Base-by-base conservation (phyloP, 164 flowering plant genomes). In the Liquidambar formosana region DNA sequence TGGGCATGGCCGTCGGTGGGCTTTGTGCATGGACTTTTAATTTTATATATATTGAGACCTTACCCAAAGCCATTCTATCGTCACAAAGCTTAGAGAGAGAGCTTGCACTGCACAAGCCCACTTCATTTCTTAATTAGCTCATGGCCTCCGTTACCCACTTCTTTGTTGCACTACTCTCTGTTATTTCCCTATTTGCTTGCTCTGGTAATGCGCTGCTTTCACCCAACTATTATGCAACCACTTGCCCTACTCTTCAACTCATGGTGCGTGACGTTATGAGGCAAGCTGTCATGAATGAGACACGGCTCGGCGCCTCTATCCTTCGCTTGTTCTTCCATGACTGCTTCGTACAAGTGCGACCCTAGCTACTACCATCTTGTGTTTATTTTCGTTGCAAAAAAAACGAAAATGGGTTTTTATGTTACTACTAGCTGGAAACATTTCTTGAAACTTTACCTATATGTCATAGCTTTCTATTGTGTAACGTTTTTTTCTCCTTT, bases 311-410 rank as follows among this genome's bases (percentile, higher is more conserved):
- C 13, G 84, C 84, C 33, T 76, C 78, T 1, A 65, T 81, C 16
- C 79, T 79, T 33, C 82, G 84, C 72, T 43, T 78, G 58, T 72
- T 70, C 79, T 81, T 81, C 71, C 84, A 81, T 23, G 84, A 81
- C 57, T 81, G 84, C 76, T 78, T 81, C 11, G 84, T 81, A 1
- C 64, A 78, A 21, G 84, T 81, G 18, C 1, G 62, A 63, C 41
- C 41, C 6, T 33, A 33, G 1, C 18, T 1, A 48, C 0, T 6
- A 33, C 4, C 8, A 18, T 10, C 0, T 26, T 2, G 10, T 48
- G 18, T 22, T 64, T 21, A 58, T 22, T 46, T 6, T 64, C 5
- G n/a, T n/a, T n/a, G n/a, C n/a, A n/a, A n/a, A n/a, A n/a, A n/a
- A n/a, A n/a, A n/a, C n/a, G n/a, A n/a, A n/a, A n/a, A n/a, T n/a